These are phyloP conservation scores for Chaetoscypha palmicola DNA, from an alignment of 2,329 filamentous ascomycete genomes.

Conservation along the genomic window DNA sequence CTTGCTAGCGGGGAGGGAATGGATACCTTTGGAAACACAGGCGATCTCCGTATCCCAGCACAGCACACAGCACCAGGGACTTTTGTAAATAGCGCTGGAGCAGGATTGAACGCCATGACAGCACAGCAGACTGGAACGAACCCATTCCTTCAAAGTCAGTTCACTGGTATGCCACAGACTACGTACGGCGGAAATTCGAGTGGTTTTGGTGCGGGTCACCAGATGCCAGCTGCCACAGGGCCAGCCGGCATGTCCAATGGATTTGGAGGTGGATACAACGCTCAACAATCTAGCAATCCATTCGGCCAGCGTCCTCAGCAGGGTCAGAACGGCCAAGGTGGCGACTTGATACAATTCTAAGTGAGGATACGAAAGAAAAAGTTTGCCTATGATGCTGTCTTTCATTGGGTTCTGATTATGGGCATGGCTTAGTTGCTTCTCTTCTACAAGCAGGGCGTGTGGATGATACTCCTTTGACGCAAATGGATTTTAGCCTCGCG, in stretches of 20 bases:
- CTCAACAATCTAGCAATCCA: slow-evolving; percentile 40
- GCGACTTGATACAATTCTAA: slow-evolving; percentile 31
- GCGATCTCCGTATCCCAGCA: slow-evolving; percentile 86
- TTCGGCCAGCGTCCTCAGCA: slow-evolving; percentile 46
- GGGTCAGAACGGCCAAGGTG: slow-evolving; percentile 35
- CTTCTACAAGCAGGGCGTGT: slow-evolving; percentile 1
- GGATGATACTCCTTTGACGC: not conserved
- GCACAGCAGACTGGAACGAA: slow-evolving; percentile 63
- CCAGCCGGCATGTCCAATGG: slow-evolving; percentile 48
- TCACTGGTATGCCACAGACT: slow-evolving; percentile 65
- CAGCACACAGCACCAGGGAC: slow-evolving; percentile 95
- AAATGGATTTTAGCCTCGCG: not conserved
- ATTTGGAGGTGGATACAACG: slow-evolving; percentile 36
- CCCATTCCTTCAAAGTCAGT: slow-evolving; percentile 80
- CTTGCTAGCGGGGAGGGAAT: slow-evolving; percentile 84
- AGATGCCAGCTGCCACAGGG: slow-evolving; percentile 50
- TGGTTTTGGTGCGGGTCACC: slow-evolving; percentile 29
- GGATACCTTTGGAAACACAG: slow-evolving; percentile 97
- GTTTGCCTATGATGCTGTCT: not conserved
- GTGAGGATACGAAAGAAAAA: too few relatives aligned
- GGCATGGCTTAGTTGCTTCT: not conserved
- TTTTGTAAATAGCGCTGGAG: slow-evolving; percentile 91
- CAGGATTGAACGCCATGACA: slow-evolving; percentile 64
- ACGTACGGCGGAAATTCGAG: slow-evolving; percentile 41
- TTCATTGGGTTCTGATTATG: slow-evolving; percentile 7